Base-by-base conservation (phyloP, 805 yeast species). In the Vanderwaltozyma yarrowii region DNA sequence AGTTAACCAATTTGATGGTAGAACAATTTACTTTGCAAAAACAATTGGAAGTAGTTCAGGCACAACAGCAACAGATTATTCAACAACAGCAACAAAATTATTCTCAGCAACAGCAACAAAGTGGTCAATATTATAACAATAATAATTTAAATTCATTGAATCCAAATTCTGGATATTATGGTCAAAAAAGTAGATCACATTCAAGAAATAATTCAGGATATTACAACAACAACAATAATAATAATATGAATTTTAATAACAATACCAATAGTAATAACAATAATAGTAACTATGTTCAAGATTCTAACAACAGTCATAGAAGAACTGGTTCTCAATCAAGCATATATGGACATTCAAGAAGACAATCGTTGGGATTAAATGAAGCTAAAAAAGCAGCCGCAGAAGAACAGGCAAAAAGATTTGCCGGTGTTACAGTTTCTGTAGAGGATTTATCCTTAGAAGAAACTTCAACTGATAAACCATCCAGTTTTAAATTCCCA, bases 301-400 rank as follows among this genome's bases (percentile, higher is more conserved):
- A 40, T 12, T 32, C 42, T 4, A 13, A 31, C 14, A 47, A 46
- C 41, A 47, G 65, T 16, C 78, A 73, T 44, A 65, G 73, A 54
- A 64, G 73, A 47, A 67, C 73, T 0, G 76, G 70, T 33, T 72
- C 71, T 6, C 59, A 59, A 32, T 61, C 67, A 2, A 50, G 66
- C 33, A 65, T 64, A 13, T 63, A 67, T 43, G 95, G 96, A 26
- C 98, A 89, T 57, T 66, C 70, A 9, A 77, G 98, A 65, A 76
- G 98, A 58, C 97, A 89, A 58, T 87, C 96, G 0, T 66, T 89
- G 42, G 96, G 94, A 2, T 68, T 89, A 41, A 78, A 78, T 37
- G 98, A 89, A 62, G 97, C 97, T 11, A 87, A 84, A 51, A 80
- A 80, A 49, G 96, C 96, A 6, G 98, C 98, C n/a, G 96, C 96